Percentiles rank a stretch among this genome's conserved stretches.
phyloP scores from a whole-genome alignment of 306 rosid species.

The Quercus engelmannii region DNA sequence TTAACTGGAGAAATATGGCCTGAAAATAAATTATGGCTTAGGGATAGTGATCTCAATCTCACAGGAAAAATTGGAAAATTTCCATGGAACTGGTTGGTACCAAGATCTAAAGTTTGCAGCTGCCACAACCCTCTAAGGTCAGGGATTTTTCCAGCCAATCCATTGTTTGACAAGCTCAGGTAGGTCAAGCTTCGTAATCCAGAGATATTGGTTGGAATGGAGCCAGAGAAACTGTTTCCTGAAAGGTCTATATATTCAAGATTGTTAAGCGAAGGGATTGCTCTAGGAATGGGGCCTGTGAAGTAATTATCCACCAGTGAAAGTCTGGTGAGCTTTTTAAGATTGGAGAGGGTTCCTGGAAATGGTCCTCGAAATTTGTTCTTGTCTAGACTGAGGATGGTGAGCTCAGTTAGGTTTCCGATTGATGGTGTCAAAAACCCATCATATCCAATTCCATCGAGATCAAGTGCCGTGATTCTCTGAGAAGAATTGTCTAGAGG shows the following conservation, averaged over 20 bases:
- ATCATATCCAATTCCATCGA: slow-evolving; percentile 43
- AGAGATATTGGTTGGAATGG: slow-evolving; percentile 16
- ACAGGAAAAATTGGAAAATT: slow-evolving; percentile 32
- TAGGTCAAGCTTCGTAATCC: slow-evolving; percentile 27
- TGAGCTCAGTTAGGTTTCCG: slow-evolving; percentile 40
- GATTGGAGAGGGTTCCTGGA: slow-evolving; percentile 26
- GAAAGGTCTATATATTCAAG: slow-evolving; percentile 35
- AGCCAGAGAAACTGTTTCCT: slow-evolving; percentile 32
- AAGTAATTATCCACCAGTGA: slow-evolving; percentile 38
- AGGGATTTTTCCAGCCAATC: slow-evolving; percentile 34
- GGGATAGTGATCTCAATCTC: slow-evolving; percentile 24
- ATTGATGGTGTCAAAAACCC: slow-evolving; percentile 42
- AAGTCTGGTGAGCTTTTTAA: slow-evolving; percentile 40
- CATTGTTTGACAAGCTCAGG: slow-evolving; percentile 39
- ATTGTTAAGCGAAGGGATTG: slow-evolving; percentile 16
- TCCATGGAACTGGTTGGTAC: slow-evolving; percentile 38
- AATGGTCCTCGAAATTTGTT: slow-evolving; percentile 53
- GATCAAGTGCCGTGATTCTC: slow-evolving; percentile 44
- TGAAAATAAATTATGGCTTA: slow-evolving; percentile 28
- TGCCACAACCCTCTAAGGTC: slow-evolving; percentile 40
- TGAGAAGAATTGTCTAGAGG: slow-evolving; percentile 37
- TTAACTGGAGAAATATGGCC: slow-evolving; percentile 25
- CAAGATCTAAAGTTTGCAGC: slow-evolving; percentile 30
- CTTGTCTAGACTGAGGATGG: slow-evolving; percentile 26
- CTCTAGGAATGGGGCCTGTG: slow-evolving; percentile 32